Conservation (phyloP, 192 early-diverging fungal species). For the Geranomyces variabilis region DNA sequence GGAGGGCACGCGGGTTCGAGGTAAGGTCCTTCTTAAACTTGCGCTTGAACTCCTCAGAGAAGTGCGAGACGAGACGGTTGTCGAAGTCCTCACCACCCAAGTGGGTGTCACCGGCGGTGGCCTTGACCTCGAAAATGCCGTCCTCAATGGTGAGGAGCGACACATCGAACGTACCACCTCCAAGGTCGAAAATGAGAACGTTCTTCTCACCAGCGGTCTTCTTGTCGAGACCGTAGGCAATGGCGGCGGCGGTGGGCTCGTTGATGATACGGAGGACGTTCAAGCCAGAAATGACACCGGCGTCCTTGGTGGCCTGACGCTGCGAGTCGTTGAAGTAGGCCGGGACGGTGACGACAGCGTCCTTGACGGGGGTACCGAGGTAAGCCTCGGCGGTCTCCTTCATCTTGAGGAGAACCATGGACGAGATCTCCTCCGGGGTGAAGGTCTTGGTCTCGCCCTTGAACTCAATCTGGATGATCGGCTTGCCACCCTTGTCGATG, state of each 20-base stretch:
- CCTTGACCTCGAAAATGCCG: constrained; percentile 98
- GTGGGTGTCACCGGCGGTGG: constrained; percentile 98
- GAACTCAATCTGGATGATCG: constrained; percentile 83
- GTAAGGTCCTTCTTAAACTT: constrained; percentile 97
- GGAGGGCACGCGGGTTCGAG: constrained; percentile 86
- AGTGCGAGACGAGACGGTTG: constrained; percentile 97
- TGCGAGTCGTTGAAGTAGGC: constrained; percentile 99
- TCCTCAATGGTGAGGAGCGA: constrained; percentile 96
- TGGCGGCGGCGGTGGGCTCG: constrained; percentile 99
- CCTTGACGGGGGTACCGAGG: constrained; percentile 81
- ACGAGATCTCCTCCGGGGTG: constrained; percentile 96
- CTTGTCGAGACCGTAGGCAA: constrained; percentile 99
- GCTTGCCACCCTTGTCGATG: constrained; percentile 84
- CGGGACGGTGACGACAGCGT: constrained; percentile 98
- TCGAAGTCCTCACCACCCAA: constrained; percentile 99
- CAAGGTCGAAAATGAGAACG: constrained; percentile 96
- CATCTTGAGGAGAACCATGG: constrained; percentile 99
- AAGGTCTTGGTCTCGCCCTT: constrained; percentile 97
- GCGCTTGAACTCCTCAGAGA: constrained; percentile 95
- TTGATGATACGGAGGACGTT: constrained; percentile 99
- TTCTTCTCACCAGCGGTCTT: constrained; percentile 86
- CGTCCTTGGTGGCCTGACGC: constrained; percentile 99
- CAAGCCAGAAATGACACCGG: constrained; percentile 93
- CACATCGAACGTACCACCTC: constrained; percentile 98
- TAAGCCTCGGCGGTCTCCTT: constrained; percentile 89